Evolutionary conservation across 768 basidiomycete genomes (phyloP).

Genomic region (Mrakia hoshinonis): DNA sequence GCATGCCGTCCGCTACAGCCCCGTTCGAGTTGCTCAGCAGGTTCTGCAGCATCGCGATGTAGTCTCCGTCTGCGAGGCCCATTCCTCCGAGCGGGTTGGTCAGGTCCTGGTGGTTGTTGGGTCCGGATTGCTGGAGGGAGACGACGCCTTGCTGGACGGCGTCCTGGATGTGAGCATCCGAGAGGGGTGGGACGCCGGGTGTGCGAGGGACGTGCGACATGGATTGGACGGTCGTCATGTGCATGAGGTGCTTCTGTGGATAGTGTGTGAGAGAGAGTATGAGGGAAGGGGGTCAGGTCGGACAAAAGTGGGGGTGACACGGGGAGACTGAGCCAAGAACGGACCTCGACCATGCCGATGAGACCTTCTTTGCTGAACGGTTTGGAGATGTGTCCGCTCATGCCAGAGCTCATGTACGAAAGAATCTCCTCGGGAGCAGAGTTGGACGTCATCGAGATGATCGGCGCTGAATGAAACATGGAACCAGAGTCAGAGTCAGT

Average conservation of each 20-base stretch:
- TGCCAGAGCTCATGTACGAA: conserved; percentile 66
- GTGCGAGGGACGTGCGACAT: conserved; percentile 51
- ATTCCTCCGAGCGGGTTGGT: conserved; percentile 77
- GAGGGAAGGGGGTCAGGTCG: neutral
- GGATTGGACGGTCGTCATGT: conserved; percentile 40
- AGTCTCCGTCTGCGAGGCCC: conserved; percentile 83
- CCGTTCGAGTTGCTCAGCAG: neutral
- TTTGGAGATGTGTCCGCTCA: conserved; percentile 53
- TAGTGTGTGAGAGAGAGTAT: neutral
- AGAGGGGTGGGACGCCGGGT: conserved; percentile 8
- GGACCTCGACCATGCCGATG: conserved; percentile 72
- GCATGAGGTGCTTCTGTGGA: conserved; percentile 22
- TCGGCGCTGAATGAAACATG: conserved; percentile 52
- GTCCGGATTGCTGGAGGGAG: conserved; percentile 4
- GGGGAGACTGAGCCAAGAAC: no score
- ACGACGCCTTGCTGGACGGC: conserved; percentile 29
- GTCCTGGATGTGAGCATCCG: conserved; percentile 23
- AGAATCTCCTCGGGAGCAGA: conserved; percentile 86
- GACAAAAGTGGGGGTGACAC: no score
- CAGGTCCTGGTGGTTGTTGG: conserved; percentile 22
- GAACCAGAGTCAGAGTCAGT: neutral
- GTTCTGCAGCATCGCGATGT: conserved; percentile 38
- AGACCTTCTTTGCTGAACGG: conserved; percentile 93
- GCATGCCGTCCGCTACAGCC: neutral
- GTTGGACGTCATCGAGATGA: conserved; percentile 97